phyloP scores from a whole-genome alignment of 2,329 filamentous ascomycete species.

The Pestalotiopsis sp. region DNA sequence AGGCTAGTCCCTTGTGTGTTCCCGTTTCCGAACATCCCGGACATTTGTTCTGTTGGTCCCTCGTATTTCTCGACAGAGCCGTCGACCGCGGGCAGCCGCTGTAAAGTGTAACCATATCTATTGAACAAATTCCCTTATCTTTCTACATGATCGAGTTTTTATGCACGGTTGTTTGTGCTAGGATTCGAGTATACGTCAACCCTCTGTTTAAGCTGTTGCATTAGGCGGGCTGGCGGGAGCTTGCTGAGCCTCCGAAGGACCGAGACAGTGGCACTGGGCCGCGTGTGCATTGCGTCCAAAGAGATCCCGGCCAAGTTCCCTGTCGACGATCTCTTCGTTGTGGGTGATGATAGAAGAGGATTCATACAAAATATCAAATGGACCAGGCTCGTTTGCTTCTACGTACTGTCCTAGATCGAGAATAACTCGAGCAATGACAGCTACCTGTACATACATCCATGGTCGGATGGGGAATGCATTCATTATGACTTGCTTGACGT shows the following conservation, averaged over 20 bases:
- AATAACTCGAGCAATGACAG: not conserved
- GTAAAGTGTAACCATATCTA: too few species aligned
- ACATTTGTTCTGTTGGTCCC: too few species aligned
- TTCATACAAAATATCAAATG: not conserved
- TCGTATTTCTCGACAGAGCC: too few species aligned
- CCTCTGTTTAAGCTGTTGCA: not conserved
- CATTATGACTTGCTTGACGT: not conserved
- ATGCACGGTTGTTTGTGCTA: not conserved
- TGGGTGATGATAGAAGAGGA: not conserved
- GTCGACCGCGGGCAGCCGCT: too few species aligned
- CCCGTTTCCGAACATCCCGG: too few species aligned
- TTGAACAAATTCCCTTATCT: too few species aligned
- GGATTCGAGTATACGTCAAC: not conserved
- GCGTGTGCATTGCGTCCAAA: not conserved
- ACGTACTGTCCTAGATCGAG: too few species aligned
- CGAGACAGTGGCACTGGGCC: conserved; percentile 5
- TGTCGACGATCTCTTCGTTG: conserved; percentile 5
- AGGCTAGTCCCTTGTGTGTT: too few species aligned
- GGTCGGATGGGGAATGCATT: not conserved
- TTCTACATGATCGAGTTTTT: not conserved
- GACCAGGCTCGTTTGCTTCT: too few species aligned
- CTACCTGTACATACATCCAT: not conserved
- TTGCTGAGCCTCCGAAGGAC: not conserved
- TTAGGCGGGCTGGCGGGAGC: not conserved
- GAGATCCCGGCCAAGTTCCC: conserved; percentile 4